phyloP scores from a whole-genome alignment of 345 rosid species.

The Eucalyptus melliodora region DNA sequence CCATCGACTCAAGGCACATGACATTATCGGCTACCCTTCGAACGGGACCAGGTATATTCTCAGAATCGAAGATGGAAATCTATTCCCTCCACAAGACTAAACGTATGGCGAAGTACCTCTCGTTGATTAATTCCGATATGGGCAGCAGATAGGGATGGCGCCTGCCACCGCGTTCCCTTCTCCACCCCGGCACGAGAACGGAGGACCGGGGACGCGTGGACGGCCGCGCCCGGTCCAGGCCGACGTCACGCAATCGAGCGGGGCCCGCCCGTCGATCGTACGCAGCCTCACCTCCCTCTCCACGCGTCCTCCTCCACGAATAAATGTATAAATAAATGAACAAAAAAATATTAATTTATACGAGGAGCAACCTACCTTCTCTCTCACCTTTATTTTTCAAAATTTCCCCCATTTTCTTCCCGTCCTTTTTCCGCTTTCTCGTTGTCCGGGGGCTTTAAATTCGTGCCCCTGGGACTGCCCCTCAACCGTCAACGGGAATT shows the following conservation, averaged over 20 bases:
- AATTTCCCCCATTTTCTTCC: no score
- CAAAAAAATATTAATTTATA: neutral
- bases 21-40: neutral
- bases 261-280: neutral
- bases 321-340: neutral
- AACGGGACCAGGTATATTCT: neutral
- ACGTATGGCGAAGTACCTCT: neutral
- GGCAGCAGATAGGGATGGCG: neutral
- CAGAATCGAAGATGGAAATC: neutral
- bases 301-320: neutral
- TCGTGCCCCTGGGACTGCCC: neutral
- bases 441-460: neutral
- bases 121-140: neutral
- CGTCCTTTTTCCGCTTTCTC: neutral
- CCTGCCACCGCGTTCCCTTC: no score
- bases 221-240: neutral
- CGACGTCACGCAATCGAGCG: neutral
- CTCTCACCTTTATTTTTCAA: neutral
- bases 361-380: neutral
- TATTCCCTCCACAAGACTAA: accelerated
- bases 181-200: no score
- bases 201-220: neutral
- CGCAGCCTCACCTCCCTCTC: neutral
- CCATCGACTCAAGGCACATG: neutral
- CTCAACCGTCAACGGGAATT: neutral